Evolutionary conservation across 306 rosid genomes (phyloP), one percentile per base, ranked within the genome.

Genomic region (Lagenaria siceraria): DNA sequence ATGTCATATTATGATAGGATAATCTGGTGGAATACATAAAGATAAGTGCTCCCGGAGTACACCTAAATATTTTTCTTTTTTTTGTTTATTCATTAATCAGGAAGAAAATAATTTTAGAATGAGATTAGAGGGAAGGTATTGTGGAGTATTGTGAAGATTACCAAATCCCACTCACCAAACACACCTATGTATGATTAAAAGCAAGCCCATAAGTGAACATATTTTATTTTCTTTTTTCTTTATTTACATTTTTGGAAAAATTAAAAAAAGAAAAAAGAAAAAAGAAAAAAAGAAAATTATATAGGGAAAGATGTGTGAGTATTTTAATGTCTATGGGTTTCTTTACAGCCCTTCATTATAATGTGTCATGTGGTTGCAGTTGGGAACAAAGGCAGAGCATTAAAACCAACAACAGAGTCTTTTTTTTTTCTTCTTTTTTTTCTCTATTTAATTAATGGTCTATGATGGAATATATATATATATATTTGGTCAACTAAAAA

Each of bases 311-410:
- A 25, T 14, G 76, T 68, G 86, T 81, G 77, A 79, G 13, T 85
- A 79, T 78, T 35, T 83, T 81, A 54, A 81, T 80, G 22, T 17
- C 22, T 43, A 53, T 6, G 17, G 65, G 78, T 68, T 35, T 69
- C 68, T 68, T 74, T 78, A 51, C 38, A 76, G 75, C 73, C 71
- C 71, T 85, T 87, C 46, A 69, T 48, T 79, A 62, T 60, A 78
- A 64, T 74, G 43, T 74, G 76, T 81, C 87, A 86, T 78, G 92
- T 82, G 89, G 87, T 35, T 79, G 79, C 77, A 81, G 87, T 82
- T 91, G 87, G 89, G 83, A 80, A 80, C 77, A 80, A 49, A 71
- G 35, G 42, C 76, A 46, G 42, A 49, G 58, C 76, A 71, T 71
- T 71, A 71, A 71, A 71, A 71, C 59, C 76, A 71, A 48, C 74